Evolutionary conservation across 1,284 basidiomycete genomes (phyloP), one percentile per base, ranked within the genome.

Genomic region (Meira nashicola): DNA sequence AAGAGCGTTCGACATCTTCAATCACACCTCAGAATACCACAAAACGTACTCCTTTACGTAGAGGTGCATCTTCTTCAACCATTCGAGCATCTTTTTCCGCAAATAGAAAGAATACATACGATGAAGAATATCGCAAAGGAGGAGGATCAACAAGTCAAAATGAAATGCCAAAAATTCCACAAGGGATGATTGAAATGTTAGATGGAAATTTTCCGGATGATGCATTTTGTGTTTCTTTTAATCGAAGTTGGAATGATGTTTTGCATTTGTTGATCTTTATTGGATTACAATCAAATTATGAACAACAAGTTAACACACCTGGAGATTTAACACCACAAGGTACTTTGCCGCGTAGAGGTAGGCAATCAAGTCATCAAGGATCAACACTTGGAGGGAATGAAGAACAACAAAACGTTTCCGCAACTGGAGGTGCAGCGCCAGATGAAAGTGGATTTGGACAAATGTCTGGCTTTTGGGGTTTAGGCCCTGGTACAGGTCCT

Each of bases 161-260:
- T 41, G 37, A 41, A 17, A 25, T 25, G 28, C 23, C 50, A 9
- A 33, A 41, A 3, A 56, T 76, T 12, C 72, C 77, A 0, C 43
- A 69, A 5, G 86, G 86, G 25, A 72, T 95, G 40, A 72, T 85
- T 21, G 69, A 82, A 4, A 79, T 89, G 58, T 81, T 95, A 11
- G 88, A 95, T 71, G 92, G 92, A 3, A 87, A 88, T 59, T 91
- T 92, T 79, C 89, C 92, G 78, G 87, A 90, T 1, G 93, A 96
- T 78, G 92, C 95, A 79, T 81, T 96, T 50, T 89, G 89, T 62
- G 87, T 89, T 17, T 82, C 77, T 53, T 92, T 92, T 70, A 86
- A 89, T 65, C 85, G 87, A 57, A 87, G 88, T 5, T 94, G 92
- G 92, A 85, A 86, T 4, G 81, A 88, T 62, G 81, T 96, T 55